Evolutionary conservation across 805 yeast species (phyloP), one percentile per base, ranked within the genome.

Genomic region (Wickerhamiella spandovensis): DNA sequence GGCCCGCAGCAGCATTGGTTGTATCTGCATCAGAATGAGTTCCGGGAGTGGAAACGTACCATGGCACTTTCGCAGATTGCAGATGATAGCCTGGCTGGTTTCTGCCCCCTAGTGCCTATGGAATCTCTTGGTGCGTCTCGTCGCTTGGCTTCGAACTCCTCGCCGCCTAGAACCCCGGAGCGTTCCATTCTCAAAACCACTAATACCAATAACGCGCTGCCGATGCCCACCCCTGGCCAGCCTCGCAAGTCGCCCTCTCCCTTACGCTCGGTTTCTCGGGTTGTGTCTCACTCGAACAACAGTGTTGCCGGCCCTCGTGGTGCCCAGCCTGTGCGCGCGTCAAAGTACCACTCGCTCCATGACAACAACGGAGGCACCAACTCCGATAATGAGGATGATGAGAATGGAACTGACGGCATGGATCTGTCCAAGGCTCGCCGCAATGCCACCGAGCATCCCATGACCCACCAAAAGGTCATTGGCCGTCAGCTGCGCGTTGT

Each of bases 1-100:
- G 98, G 98, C 0, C 98, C 98, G 1, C 98, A 92, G 67, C 98
- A 92, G 65, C 98, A 92, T 69, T 92, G 98, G 98, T 73, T 92
- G 52, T 92, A 92, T 63, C 74, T 92, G 55, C 96, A 92, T 64
- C 98, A 92, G 67, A 82, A 87, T 65, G 96, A 89, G 58, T 92
- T 92, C 66, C 76, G 97, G 61, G 96, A 88, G 61, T 92, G 98
- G 97, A 77, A 87, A 65, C 85, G 81, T 59, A 87, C 96, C 10
- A 88, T 84, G 95, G 80, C 80, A 18, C 63, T 88, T 32, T 87
- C 87, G 53, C 75, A 76, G 51, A 65, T 75, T 28, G 81, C 94
- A 63, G 76, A 61, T 47, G 59, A 61, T n/a, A 64, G 67, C 3
- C 59, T 65, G 22, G 67, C 64, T 17, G 70, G 68, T 15, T 64